Conservation (phyloP, 2,329 filamentous ascomycete genomes). For the Colletotrichum higginsianum region DNA sequence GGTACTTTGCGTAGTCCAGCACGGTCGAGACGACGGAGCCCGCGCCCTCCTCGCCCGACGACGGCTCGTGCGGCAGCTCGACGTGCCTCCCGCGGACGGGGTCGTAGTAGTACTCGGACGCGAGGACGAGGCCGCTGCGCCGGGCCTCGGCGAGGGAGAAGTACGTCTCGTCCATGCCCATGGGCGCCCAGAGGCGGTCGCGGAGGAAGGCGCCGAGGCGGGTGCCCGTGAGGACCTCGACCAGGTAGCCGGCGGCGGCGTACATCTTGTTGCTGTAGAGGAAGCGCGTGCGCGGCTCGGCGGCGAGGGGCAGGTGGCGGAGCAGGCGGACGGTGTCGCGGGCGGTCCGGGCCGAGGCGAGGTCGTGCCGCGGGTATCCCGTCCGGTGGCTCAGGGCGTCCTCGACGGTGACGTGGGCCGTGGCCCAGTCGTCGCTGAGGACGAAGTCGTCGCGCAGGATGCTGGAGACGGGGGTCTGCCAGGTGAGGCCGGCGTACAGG, state of each 20-base stretch:
- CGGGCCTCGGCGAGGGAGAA: slow-evolving; percentile 49
- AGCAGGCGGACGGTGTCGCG: slow-evolving; percentile 59
- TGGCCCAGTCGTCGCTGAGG: slow-evolving; percentile 61
- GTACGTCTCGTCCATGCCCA: slow-evolving; percentile 63
- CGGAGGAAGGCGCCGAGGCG: slow-evolving; percentile 58
- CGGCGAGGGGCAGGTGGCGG: slow-evolving; percentile 60
- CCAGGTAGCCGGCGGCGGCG: slow-evolving; percentile 58
- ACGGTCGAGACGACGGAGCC: slow-evolving; percentile 60
- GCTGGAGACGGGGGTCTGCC: slow-evolving; percentile 62
- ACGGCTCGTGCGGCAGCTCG: slow-evolving; percentile 47
- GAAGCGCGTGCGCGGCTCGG: slow-evolving; percentile 60
- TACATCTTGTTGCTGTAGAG: slow-evolving; percentile 69
- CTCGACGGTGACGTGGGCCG: slow-evolving; percentile 65
- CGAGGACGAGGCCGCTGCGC: slow-evolving; percentile 50
- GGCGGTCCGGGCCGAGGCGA: slow-evolving; percentile 47
- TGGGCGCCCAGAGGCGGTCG: slow-evolving; percentile 59
- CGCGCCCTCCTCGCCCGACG: slow-evolving; percentile 56
- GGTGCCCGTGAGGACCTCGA: slow-evolving; percentile 59
- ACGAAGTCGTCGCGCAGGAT: slow-evolving; percentile 69
- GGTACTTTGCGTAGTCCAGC: slow-evolving; percentile 55
- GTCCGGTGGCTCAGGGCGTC: slow-evolving; percentile 69
- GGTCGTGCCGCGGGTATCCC: slow-evolving; percentile 63
- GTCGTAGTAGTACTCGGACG: slow-evolving; percentile 60
- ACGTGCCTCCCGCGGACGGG: slow-evolving; percentile 46
- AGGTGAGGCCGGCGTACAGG: slow-evolving; percentile 56